Base-by-base conservation (phyloP, 1,139 yeast genomes). In the Suhomyces taliae region DNA sequence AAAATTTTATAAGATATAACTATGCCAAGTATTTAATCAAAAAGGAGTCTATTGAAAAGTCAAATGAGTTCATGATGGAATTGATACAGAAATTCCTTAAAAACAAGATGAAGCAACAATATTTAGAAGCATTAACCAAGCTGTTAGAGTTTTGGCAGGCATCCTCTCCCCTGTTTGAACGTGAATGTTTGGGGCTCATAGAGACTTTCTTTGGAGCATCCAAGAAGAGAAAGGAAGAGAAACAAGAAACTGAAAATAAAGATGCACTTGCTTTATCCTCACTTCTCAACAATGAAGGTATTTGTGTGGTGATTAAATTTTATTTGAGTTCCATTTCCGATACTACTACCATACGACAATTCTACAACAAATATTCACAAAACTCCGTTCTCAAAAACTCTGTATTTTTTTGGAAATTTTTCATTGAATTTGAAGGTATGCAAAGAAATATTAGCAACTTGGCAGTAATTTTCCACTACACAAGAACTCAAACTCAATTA, bases 331-430 rank as follows among this genome's bases (percentile, higher is more conserved):
- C 34, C 46, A 57, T 27, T 3, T 32, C 40, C 9, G 26, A 39
- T 4, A 29, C 39, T 14, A 15, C 26, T 1, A 37, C 38, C 29
- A 48, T 61, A 11, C 54, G 85, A 47, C 70, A 68, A 40, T 65
- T 76, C 37, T 74, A 81, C 53, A 72, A 74, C 49, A 60, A 61
- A 11, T 75, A 70, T 52, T 66, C 77, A 49, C 67, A 67, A 27
- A 65, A 69, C 24, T 60, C 65, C 2, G 56, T 68, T 3, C 56
- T 83, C 33, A 63, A 64, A 41, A 58, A 65, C 6, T 78, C 82
- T 2, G 61, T 64, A 4, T 59, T 70, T 24, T 85, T 83, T 53
- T 85, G 90, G 90, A 62, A 66, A 15, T 73, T 76, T 40, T 82
- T 66, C 51, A 72, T 84, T 48, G 77, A 79, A 41, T 81, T 76